Evolutionary conservation across 2,329 filamentous ascomycete species (phyloP).

Genomic region (Cladosporium velox): DNA sequence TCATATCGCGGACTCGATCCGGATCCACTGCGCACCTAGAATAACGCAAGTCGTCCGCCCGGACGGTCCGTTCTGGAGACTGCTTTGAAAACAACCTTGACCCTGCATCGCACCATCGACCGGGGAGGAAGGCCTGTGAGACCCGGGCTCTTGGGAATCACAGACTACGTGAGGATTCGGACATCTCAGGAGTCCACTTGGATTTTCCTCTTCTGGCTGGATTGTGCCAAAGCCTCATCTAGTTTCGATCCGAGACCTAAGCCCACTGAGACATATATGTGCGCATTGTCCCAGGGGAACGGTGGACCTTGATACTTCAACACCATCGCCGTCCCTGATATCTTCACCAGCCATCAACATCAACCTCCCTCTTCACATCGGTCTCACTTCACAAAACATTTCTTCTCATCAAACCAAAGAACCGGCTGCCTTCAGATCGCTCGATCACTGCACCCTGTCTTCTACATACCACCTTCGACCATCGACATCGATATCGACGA

Average conservation of each 20-base stretch:
- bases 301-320: constrained; percentile 19
- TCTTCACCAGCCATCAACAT: constrained; percentile 20
- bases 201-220: constrained; percentile 11
- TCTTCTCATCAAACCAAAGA: constrained; percentile 21
- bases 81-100: constrained; percentile 11
- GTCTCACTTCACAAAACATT: constrained; percentile 17
- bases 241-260: constrained; percentile 19
- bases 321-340: constrained; percentile 16
- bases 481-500: constrained; percentile 2
- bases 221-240: constrained; percentile 10
- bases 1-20: constrained; percentile 17
- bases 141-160: constrained; percentile 19
- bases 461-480: neutral
- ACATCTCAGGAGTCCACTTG: constrained; percentile 17
- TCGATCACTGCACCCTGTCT: constrained; percentile 12
- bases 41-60: constrained; percentile 9
- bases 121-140: constrained; percentile 18
- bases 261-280: constrained; percentile 21
- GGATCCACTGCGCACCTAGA: constrained; percentile 17
- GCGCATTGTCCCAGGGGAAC: constrained; percentile 19
- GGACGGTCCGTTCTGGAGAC: constrained; percentile 19
- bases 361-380: constrained; percentile 21
- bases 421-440: constrained; percentile 19
- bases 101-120: constrained; percentile 20
- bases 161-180: constrained; percentile 14